phyloP scores from a whole-genome alignment of 345 rosid species.

The Moringa oleifera region DNA sequence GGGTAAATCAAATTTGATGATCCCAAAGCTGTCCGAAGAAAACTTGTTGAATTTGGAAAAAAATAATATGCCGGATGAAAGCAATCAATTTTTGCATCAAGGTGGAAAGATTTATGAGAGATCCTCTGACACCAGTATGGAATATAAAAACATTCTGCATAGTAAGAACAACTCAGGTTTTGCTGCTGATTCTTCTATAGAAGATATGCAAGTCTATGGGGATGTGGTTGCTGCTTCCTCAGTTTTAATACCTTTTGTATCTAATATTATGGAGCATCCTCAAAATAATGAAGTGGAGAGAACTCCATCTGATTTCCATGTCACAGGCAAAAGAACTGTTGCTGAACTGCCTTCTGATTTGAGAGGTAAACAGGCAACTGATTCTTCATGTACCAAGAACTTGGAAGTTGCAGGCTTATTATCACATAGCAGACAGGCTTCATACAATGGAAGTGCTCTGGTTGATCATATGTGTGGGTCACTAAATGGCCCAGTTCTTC shows the following conservation, averaged over 20 bases:
- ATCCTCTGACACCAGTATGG: slow-evolving; percentile 17
- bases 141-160: slow-evolving; percentile 16
- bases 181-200: slow-evolving; percentile 21
- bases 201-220: slow-evolving; percentile 18
- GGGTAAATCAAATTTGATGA: slow-evolving; percentile 8
- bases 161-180: slow-evolving; percentile 17
- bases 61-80: slow-evolving; percentile 14
- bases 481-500: slow-evolving; percentile 14
- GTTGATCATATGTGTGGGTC: slow-evolving; percentile 26
- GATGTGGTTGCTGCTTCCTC: slow-evolving; percentile 18
- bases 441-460: slow-evolving; percentile 18
- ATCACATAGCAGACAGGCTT: slow-evolving; percentile 10
- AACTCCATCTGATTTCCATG: slow-evolving; percentile 13
- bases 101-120: slow-evolving; percentile 23
- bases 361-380: slow-evolving; percentile 19
- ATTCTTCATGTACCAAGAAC: slow-evolving; percentile 14
- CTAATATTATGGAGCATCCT: slow-evolving; percentile 17
- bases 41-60: slow-evolving; percentile 6
- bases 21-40: slow-evolving; percentile 16
- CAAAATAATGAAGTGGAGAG: slow-evolving; percentile 17
- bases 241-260: slow-evolving; percentile 21
- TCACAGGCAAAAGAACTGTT: slow-evolving; percentile 14
- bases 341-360: slow-evolving; percentile 16
- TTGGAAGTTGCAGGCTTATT: slow-evolving; percentile 23
- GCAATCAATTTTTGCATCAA: slow-evolving; percentile 20